Evolutionary conservation across 75 land plant species (phyloP), one percentile per base, ranked within the genome.

Genomic region (Pinus taeda): DNA sequence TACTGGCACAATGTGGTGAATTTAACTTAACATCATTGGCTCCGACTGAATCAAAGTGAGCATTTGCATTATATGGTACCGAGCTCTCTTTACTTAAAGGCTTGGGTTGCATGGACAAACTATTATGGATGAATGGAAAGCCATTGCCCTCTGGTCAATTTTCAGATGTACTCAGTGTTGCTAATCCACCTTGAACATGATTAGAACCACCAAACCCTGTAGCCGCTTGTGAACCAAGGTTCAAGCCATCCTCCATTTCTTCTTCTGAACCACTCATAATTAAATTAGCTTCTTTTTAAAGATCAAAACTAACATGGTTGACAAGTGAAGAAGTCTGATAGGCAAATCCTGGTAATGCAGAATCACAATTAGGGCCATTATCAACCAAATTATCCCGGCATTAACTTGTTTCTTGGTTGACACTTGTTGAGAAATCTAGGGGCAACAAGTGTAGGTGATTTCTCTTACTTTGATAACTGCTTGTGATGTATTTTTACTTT

Each of bases 221-320:
- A 67, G 71, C 49, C 7, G 71, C 8, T 18, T 39, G 39, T 39
- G 49, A 67, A 20, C 49, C 22, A 20, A 67, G 2, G 22, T 49
- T 49, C 55, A 49, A 49, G 12, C 12, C 55, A 49, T 49, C 80
- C 17, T 22, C 72, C 26, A 26, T 74, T 4, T 95, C 98, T 53
- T 95, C 98, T 12, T 97, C 96, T 1, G 96, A 91, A 81, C 95
- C 99, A 80, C 98, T 95, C 18, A 95, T 86, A 63, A 97, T 95
- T 18, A 97, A 83, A 63, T 97, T 90, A 18, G 85, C 73, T 49
- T 83, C 80, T 6, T 55, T 81, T 26, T 60, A 17, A 36, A 85
- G 71, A 6, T 83, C 81, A 74, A 76, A 42, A 74, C 72, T 33
- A 74, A 55, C 73, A 57, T 22, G 58, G 65, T 62, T 75, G 22